A percentile compares a stretch with the other conserved stretches of the same genome.
phyloP scores from a whole-genome alignment of 768 basidiomycete species.

The Tylopilus vinaceipallidus region DNA sequence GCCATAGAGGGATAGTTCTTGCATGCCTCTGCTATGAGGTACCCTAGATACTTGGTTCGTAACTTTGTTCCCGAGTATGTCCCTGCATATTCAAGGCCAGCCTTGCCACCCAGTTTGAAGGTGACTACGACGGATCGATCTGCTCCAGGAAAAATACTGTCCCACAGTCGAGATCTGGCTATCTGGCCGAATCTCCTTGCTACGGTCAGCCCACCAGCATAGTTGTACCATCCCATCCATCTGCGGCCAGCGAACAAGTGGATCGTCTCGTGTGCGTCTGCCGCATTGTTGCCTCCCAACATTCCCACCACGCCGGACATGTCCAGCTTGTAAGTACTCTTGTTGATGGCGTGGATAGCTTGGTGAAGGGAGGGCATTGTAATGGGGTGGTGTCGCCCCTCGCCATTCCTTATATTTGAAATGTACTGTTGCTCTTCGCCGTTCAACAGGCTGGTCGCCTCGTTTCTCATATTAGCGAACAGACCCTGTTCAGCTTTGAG shows the following conservation, averaged over 20 bases:
- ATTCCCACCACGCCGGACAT: constrained; percentile 31
- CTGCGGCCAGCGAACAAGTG: constrained; percentile 29
- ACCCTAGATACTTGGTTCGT: constrained; percentile 54
- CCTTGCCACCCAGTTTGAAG: constrained; percentile 28
- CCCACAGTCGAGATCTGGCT: constrained; percentile 27
- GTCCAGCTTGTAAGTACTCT: constrained; percentile 23
- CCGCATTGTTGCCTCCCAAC: constrained; percentile 33
- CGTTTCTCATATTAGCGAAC: background rate
- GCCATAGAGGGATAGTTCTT: background rate
- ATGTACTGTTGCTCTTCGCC: background rate
- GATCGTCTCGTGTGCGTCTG: constrained; percentile 32
- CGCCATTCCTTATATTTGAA: no score
- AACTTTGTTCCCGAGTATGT: constrained; percentile 61
- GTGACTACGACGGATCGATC: constrained; percentile 24
- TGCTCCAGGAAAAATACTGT: constrained; percentile 32
- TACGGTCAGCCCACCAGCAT: constrained; percentile 31
- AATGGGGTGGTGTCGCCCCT: background rate
- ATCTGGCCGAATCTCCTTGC: constrained; percentile 35
- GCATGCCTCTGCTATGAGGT: constrained; percentile 38
- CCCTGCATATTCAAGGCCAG: constrained; percentile 66
- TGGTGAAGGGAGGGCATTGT: constrained; percentile 16
- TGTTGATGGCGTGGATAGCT: constrained; percentile 10
- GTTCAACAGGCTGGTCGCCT: background rate
- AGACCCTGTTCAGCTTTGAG: background rate
- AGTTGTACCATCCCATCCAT: constrained; percentile 38